Percentiles rank a stretch among this genome's conserved stretches.
Evolutionary conservation across 1,139 yeast genomes (phyloP).

Genomic region (Pichia sp.): DNA sequence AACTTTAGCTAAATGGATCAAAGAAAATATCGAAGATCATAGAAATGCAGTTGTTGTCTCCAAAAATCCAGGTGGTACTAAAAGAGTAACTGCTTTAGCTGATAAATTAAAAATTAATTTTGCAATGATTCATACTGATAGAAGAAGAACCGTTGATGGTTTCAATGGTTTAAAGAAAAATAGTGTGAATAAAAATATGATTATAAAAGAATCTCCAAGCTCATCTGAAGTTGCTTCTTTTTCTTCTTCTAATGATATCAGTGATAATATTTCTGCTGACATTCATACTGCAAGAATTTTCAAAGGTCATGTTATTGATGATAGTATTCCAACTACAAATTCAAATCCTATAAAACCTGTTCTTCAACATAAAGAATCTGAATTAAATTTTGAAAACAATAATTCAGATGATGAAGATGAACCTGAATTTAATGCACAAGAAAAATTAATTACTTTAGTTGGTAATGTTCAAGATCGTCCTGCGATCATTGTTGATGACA

Average conservation of each 20-base stretch:
- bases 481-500: slow-evolving; percentile 91
- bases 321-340: slow-evolving; percentile 24
- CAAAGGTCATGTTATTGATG: slow-evolving; percentile 95
- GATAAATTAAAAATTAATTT: slow-evolving; percentile 92
- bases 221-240: neutral
- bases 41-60: slow-evolving; percentile 83
- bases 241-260: slow-evolving; percentile 36
- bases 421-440: slow-evolving; percentile 59
- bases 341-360: slow-evolving; percentile 10
- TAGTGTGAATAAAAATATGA: neutral
- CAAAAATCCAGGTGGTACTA: slow-evolving; percentile 98
- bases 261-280: slow-evolving; percentile 64
- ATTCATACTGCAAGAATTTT: slow-evolving; percentile 94
- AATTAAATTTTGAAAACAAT: slow-evolving; percentile 53
- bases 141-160: slow-evolving; percentile 80
- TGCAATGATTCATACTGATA: slow-evolving; percentile 98
- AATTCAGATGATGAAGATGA: slow-evolving; percentile 86
- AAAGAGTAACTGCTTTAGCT: slow-evolving; percentile 94
- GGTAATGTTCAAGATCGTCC: slow-evolving; percentile 91
- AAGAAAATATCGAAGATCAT: slow-evolving; percentile 81
- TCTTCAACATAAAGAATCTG: slow-evolving; percentile 23
- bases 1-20: slow-evolving; percentile 92
- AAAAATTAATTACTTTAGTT: slow-evolving; percentile 87
- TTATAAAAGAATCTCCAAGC: neutral
- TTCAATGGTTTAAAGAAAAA: slow-evolving; percentile 38